Evolutionary conservation across 345 rosid species (phyloP).

Genomic region (Trapa bicornis): DNA sequence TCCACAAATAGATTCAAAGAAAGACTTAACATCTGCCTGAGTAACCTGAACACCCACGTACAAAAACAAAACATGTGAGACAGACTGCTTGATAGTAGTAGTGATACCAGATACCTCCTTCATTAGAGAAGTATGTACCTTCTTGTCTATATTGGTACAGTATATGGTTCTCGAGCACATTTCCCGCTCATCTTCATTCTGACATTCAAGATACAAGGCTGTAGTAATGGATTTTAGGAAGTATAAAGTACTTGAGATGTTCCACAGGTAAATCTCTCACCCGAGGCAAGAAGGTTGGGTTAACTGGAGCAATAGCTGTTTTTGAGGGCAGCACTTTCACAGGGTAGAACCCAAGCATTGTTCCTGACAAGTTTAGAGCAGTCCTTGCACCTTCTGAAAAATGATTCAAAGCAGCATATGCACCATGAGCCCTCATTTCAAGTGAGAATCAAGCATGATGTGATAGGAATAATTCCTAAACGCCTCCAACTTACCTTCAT

Average conservation of each 20-base stretch:
- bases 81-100: neutral
- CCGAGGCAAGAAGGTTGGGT: conserved; percentile 89
- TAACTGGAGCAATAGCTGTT: conserved; percentile 95
- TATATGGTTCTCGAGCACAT: conserved; percentile 90
- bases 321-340: conserved; percentile 84
- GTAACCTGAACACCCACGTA: conserved; percentile 17
- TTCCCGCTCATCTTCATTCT: conserved; percentile 90
- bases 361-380: conserved; percentile 68
- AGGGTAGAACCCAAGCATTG: conserved; percentile 85
- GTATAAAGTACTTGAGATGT: neutral
- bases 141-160: conserved; percentile 89
- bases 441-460: neutral
- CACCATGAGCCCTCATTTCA: neutral
- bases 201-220: conserved; percentile 11
- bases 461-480: neutral
- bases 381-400: conserved; percentile 43
- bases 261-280: conserved; percentile 23
- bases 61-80: neutral
- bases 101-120: neutral
- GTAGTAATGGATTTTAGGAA: conserved; percentile 1
- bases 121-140: conserved; percentile 25
- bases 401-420: neutral
- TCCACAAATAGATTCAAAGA: conserved; percentile 31
- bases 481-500: conserved; percentile 42
- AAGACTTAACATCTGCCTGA: conserved; percentile 25